Base-by-base conservation (phyloP, 129 eudicot genomes). In the Dittrichia graveolens region DNA sequence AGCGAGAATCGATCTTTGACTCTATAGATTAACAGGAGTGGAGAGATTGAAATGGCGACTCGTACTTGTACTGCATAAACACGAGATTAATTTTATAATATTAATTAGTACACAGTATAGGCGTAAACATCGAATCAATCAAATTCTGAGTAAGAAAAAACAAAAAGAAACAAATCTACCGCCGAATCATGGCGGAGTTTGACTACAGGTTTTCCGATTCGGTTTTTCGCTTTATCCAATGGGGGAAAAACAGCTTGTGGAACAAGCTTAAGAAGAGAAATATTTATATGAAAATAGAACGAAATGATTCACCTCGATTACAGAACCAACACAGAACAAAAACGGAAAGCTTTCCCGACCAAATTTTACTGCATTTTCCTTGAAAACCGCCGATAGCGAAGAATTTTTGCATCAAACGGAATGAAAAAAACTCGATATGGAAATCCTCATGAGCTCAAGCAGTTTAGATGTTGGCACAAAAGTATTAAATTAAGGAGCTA, bases 91-190 rank as follows among this genome's bases (percentile, higher is more conserved):
- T 48, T 37, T 71, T 49, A 78, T 71, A 78, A 61, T 71, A 72
- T 53, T 34, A 18, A 62, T 78, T 43, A 71, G 77, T 78, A 71
- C 77, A 78, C 69, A 13, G 72, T 14, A 78, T 42, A 69, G 72
- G 67, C 24, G 72, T 52, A 80, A 53, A 80, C 67, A 80, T 80
- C 80, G 57, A 80, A 80, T 80, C 84, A 80, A 71, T 80, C 84
- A 75, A 45, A 7, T 14, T 66, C 67, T 15, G 74, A 34, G 57
- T 41, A 34, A n/a, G 46, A 50, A 63, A 56, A 44, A 9, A 7
- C 3, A 65, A 67, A 55, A 18, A 3, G 3, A 40, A 15, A 64
- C 40, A 52, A 61, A 53, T 62, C 82, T 71, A 61, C 77, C 77
- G 84, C 80, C 80, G 77, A 75, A 80, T 61, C 71, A 75, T 34